Conservation (phyloP, 179 eudicot species). For the Vitellaria paradoxa region DNA sequence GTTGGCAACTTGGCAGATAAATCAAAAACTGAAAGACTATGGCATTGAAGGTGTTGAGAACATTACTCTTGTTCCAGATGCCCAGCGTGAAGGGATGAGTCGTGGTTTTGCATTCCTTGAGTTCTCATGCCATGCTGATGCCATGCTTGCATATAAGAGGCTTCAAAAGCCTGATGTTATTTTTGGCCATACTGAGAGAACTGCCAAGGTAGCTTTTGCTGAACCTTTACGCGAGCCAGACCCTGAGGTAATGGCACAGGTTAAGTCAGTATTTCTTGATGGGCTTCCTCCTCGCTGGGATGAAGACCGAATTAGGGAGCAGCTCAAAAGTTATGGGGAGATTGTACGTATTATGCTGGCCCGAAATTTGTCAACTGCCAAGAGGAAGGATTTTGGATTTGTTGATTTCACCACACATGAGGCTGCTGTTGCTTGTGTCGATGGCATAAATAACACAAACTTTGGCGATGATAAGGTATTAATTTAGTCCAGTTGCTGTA, state of each 20-base stretch:
- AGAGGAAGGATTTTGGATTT: conserved; percentile 91
- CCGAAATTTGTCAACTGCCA: conserved; percentile 75
- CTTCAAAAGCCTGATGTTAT: conserved; percentile 83
- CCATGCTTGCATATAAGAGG: conserved; percentile 79
- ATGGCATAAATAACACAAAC: conserved; percentile 59
- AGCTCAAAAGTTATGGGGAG: conserved; percentile 64
- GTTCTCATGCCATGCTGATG: conserved; percentile 84
- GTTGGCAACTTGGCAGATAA: conserved; percentile 51
- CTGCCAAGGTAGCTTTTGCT: conserved; percentile 90
- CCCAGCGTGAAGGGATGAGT: conserved; percentile 74
- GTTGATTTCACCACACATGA: conserved; percentile 77
- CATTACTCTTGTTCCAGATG: conserved; percentile 74
- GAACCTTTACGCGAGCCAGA: conserved; percentile 90
- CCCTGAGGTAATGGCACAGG: conserved; percentile 84
- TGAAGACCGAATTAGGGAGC: conserved; percentile 73
- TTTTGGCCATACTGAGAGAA: conserved; percentile 83
- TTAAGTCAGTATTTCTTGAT: conserved; percentile 83
- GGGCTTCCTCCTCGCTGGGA: conserved; percentile 84
- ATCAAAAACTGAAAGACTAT: conserved; percentile 69
- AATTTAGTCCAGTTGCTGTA: neutral
- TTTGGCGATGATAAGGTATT: conserved; percentile 76
- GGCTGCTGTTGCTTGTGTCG: conserved; percentile 81
- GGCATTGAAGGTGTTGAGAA: conserved; percentile 61
- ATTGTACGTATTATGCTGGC: conserved; percentile 71
- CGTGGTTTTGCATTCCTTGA: conserved; percentile 90